Base-by-base conservation (phyloP, 202 grass and related monocot species). In the Cymbopogon flexuosus region DNA sequence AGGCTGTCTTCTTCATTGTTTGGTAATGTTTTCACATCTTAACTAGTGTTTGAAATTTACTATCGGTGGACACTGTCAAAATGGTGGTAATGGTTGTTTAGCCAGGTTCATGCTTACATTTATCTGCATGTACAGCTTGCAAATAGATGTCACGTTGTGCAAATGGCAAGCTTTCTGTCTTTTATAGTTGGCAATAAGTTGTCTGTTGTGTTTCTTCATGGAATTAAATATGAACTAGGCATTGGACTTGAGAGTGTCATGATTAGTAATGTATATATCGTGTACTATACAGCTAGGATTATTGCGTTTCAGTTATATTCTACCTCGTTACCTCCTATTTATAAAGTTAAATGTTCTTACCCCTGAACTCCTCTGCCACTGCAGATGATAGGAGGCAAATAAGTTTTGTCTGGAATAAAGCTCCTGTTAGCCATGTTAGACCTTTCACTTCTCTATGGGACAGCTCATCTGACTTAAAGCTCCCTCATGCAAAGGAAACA, bases 371-470 rank as follows among this genome's bases (percentile, higher is more conserved):
- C 23, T 54, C 18, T 64, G 49, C 27, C 47, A 77, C 16, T 87
- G 57, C 90, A 97, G 93, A 93, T 89, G 90, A 97, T 79, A 90
- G 81, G 63, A 85, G 76, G 3, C 89, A 96, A 77, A 92, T 92
- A 89, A 93, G 84, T 87, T 97, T 91, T 83, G 83, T 93, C 51
- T 97, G 90, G 93, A 87, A 91, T 70, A 91, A 89, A 83, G 79
- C 82, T 49, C 86, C 81, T 27, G 75, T 76, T 46, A 87, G 78
- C 43, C 79, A 89, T 62, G 84, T 71, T 83, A 91, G 82, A 54
- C 93, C 88, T 69, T 81, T 81, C 42, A 41, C 75, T 81, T 83
- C 86, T 87, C 79, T 83, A 57, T 97, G 93, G 93, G 86, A 90
- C 21, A 78, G 83, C 70, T 79, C 65, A 51, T 89, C 88, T 83